phyloP scores from a whole-genome alignment of 164 flowering plant species.

The Sextonia rubra region DNA sequence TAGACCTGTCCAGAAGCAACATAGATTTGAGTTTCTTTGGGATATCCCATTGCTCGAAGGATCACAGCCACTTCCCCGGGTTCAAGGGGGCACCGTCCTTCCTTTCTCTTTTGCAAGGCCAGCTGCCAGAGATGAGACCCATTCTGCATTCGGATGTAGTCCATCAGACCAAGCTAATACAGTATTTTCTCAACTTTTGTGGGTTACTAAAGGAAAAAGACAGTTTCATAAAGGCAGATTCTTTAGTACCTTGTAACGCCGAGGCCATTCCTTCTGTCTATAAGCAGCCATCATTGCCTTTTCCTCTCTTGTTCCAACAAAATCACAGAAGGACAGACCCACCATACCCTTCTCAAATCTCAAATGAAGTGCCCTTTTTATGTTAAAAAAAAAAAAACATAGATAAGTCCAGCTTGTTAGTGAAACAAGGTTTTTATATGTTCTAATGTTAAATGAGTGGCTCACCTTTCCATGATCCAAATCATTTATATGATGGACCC shows the following conservation, averaged over 20 bases:
- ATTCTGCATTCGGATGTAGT: slow-evolving; percentile 49
- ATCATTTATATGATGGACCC: not conserved
- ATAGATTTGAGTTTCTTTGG: slow-evolving; percentile 96
- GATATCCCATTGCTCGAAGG: slow-evolving; percentile 96
- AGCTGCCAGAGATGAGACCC: slow-evolving; percentile 96
- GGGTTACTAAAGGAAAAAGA: not conserved
- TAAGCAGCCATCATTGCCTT: slow-evolving; percentile 88
- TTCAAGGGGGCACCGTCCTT: slow-evolving; percentile 97
- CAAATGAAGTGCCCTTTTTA: slow-evolving; percentile 92
- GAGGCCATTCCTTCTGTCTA: slow-evolving; percentile 97
- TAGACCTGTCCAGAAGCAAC: slow-evolving; percentile 99
- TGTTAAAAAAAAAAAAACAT: slow-evolving; percentile 1
- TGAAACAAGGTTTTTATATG: not conserved
- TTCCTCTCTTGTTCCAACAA: slow-evolving; percentile 96
- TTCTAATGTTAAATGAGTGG: not conserved
- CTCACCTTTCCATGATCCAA: not conserved
- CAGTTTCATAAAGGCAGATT: not conserved
- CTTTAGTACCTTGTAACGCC: slow-evolving; percentile 73
- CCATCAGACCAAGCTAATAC: slow-evolving; percentile 7
- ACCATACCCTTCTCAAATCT: slow-evolving; percentile 99
- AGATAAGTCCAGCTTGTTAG: not conserved
- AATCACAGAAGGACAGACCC: slow-evolving; percentile 96
- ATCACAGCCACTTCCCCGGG: slow-evolving; percentile 99
- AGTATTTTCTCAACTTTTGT: not conserved
- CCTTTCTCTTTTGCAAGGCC: slow-evolving; percentile 95